Evolutionary conservation across 208 protist genomes (phyloP), one percentile per base, ranked within the genome.

Genomic region (Acanthamoeba sp.): DNA sequence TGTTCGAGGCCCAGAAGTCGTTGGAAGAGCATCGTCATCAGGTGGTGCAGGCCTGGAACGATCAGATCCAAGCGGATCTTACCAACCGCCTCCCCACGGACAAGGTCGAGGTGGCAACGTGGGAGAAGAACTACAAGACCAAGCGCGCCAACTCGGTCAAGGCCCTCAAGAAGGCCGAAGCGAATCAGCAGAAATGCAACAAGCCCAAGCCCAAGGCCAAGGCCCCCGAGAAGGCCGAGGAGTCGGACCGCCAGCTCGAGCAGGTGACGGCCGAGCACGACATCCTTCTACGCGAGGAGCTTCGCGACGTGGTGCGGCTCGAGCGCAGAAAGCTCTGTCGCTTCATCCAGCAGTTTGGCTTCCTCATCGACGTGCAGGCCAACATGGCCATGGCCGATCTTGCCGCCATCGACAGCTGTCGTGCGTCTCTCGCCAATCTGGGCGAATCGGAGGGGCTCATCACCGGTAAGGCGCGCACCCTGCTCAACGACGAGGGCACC

Each of bases 141-240:
- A 55, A 66, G 42, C 42, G 80, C 6, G 34, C 80, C 52, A 89
- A 89, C 52, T 89, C 80, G 16, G 42, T 89, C 50, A 89, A 89
- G 52, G 52, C 42, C 24, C 80, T 89, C 29, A 89, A 89, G 80
- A 89, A 89, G 52, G 80, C 80, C 40, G 80, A 89, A 32, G 80
- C 80, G 29, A 89, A 89, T 34, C 80, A 89, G 32, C 32, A 29
- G 16, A 89, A 89, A 34, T 89, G 27, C 80, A 89, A 89, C 80
- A 89, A 89, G 80, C 80, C 80, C 12, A 89, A 89, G 52, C 24
- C 80, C 80, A 50, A 59, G 20, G 80, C 80, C 34, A 89, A 89
- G 42, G 52, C 42, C 9, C 80, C 80, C 29, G 80, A 89, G 29
- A 89, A 89, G 80, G 80, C 80, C 40, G 80, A 89, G 24, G 80